Evolutionary conservation across 768 basidiomycete species (phyloP).

Genomic region (Podaxis pistillaris): DNA sequence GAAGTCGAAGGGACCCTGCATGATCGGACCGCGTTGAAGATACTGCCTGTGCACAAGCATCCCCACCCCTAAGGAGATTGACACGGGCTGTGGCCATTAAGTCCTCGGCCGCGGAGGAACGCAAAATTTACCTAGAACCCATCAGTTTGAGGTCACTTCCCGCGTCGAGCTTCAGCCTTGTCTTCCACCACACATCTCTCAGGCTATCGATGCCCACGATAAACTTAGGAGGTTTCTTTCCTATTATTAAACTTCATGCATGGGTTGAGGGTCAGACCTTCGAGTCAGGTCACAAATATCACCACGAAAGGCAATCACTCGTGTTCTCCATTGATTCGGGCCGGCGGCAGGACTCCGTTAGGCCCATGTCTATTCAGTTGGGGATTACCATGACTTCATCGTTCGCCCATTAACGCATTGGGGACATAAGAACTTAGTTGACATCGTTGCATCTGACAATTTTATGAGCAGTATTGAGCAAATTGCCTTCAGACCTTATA

Average conservation of each 20-base stretch:
- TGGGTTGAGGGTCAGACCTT: not conserved
- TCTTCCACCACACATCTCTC: not conserved
- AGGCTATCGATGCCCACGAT: not conserved
- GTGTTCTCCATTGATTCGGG: not conserved
- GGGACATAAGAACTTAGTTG: not conserved
- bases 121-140: not conserved
- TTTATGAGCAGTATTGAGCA: not conserved
- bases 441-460: not conserved
- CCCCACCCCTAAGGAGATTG: not conserved
- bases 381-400: conserved; percentile 4
- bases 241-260: not conserved
- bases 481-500: not conserved
- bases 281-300: not conserved
- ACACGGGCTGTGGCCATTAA: not conserved
- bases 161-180: not conserved
- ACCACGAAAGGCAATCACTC: not conserved
- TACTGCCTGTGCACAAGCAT: not conserved
- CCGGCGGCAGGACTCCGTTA: conserved; percentile 7
- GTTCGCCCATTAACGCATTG: not conserved
- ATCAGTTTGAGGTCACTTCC: not conserved
- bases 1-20: not conserved
- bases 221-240: not conserved
- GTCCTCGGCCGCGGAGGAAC: conserved; percentile 11
- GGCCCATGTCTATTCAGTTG: not conserved
- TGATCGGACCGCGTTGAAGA: not conserved